Evolutionary conservation across 1,139 yeast species (phyloP), one percentile per base, ranked within the genome.

Genomic region (Scheffersomyces insectosa): DNA sequence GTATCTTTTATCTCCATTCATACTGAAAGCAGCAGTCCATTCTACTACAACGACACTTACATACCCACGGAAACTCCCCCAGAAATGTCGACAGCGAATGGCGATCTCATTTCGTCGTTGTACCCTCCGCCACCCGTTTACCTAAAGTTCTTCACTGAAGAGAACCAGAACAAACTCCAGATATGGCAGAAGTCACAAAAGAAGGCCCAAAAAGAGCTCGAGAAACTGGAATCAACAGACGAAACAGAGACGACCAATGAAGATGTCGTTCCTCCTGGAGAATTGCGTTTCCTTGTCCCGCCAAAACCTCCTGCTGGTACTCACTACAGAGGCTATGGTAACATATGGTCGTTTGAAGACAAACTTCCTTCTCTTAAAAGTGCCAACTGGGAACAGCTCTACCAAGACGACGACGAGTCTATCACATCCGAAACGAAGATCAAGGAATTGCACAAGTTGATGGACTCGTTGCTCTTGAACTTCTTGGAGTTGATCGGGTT

Each of bases 71-170:
- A 31, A n/a, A 29, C 20, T 20, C 8, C 31, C 8, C 12, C 25
- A 31, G 36, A 31, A 29, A 56, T 56, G 62, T 42, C 56, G 1
- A 52, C 34, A 31, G 34, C 56, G 3, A 52, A 50, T 38, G 76
- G 68, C 40, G 78, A 75, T 44, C 60, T 73, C 44, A 77, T 78
- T 47, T 69, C 93, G 25, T 81, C 95, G 10, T 75, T 88, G 42
- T 89, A 84, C 52, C 96, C 97, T 1, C 91, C 93, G 2, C 96
- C 96, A 3, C 97, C 96, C 8, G 82, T 85, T 16, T 86, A 78
- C 61, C 80, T 80, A 56, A 79, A 81, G 61, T 78, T 73, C 56
- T 88, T 86, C 65, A 86, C 95, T 0, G 59, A 66, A 5, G 86
- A 80, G 44, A 87, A 87, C 53, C 46, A 79, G 11, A 68, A 59